phyloP scores from a whole-genome alignment of 495 filamentous ascomycete genomes.

The Podospora tetraspora region DNA sequence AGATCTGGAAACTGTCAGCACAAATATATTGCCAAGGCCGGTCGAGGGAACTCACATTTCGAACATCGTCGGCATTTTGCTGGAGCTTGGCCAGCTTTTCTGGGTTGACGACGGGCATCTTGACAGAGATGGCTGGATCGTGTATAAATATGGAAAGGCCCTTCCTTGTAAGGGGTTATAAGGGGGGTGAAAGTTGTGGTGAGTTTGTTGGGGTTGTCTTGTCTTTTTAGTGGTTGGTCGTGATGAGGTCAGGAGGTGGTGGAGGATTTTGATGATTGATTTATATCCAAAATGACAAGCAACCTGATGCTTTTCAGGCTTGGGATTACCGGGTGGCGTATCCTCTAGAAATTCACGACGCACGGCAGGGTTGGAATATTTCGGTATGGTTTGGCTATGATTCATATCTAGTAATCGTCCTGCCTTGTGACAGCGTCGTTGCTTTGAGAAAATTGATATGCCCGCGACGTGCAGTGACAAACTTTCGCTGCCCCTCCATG shows the following conservation, averaged over 20 bases:
- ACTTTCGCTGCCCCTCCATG: not conserved
- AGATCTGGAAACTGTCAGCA: constrained; percentile 66
- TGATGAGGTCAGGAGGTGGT: not conserved
- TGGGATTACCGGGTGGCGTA: not conserved
- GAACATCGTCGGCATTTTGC: constrained; percentile 73
- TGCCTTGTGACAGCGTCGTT: not conserved
- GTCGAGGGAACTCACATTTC: constrained; percentile 62
- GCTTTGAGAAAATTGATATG: not conserved
- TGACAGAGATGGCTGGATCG: not conserved
- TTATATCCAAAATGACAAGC: not conserved
- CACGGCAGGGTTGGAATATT: not conserved
- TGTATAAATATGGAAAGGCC: constrained; percentile 22
- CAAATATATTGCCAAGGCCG: not conserved
- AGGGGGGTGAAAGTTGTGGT: not conserved
- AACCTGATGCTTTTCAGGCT: not conserved
- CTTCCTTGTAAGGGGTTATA: not conserved
- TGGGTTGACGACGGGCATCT: constrained; percentile 82
- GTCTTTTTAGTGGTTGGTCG: not conserved
- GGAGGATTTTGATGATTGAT: not conserved
- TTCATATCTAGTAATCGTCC: not conserved
- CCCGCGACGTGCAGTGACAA: not conserved
- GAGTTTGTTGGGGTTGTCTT: not conserved
- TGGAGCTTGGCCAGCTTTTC: constrained; percentile 84
- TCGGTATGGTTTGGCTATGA: not conserved
- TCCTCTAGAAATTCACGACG: not conserved